Conservation (phyloP, 148 eudicot species). For the Tetragonia tetragonoides region DNA sequence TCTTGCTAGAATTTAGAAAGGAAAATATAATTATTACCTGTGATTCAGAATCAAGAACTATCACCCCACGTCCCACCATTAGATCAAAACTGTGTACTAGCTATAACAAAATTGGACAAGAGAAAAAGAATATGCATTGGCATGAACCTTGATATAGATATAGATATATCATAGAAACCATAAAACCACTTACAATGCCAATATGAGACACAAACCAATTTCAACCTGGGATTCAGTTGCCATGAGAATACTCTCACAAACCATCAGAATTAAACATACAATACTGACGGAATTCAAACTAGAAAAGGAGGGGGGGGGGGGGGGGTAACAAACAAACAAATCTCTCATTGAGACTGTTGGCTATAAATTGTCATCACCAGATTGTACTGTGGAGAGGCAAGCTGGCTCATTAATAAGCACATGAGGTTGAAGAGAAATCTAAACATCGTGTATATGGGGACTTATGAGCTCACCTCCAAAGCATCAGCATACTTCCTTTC, state of each 20-base stretch:
- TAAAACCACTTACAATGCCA: not conserved
- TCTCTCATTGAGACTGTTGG: not conserved
- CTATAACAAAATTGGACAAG: not conserved
- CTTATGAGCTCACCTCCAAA: conserved; percentile 51
- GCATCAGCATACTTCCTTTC: conserved; percentile 71
- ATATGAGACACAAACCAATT: not conserved
- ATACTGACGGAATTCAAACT: not conserved
- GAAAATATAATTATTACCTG: conserved; percentile 19
- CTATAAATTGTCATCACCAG: not conserved
- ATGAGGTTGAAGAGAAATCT: not conserved
- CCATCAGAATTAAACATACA: not conserved
- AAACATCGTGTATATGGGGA: not conserved
- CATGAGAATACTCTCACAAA: not conserved
- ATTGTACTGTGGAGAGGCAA: not conserved
- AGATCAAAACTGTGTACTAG: not conserved
- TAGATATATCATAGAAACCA: not conserved
- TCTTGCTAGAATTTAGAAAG: conserved; percentile 47
- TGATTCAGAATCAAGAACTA: conserved; percentile 5
- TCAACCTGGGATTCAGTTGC: not conserved
- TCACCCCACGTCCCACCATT: not conserved
- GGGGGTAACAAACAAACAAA: not conserved
- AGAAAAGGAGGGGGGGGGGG: not conserved
- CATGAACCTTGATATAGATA: conserved; percentile 1
- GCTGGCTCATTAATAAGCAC: not conserved
- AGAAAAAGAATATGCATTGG: conserved; percentile 8